Conservation (phyloP, 805 yeast species). For the Wickerhamomyces queroliae region DNA sequence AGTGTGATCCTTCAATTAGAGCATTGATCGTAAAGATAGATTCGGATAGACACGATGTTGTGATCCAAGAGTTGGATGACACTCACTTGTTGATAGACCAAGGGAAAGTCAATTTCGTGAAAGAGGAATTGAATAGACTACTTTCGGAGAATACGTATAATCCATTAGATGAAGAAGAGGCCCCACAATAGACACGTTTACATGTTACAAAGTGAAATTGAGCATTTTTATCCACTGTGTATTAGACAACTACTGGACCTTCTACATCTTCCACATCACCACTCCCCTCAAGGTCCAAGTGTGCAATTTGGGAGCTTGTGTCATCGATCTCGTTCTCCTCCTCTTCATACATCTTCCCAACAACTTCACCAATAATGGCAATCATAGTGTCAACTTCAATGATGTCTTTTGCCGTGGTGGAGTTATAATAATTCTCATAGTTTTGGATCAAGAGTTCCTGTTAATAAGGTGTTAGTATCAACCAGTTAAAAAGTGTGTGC, state of each 20-base stretch:
- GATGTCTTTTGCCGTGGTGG: slow-evolving; percentile 37
- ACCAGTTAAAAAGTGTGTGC: not conserved
- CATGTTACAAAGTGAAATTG: too few relatives aligned
- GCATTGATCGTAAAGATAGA: slow-evolving; percentile 85
- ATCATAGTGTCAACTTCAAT: slow-evolving; percentile 62
- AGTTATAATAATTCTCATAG: slow-evolving; percentile 49
- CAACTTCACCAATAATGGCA: slow-evolving; percentile 36
- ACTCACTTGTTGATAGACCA: slow-evolving; percentile 82
- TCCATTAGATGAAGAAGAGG: slow-evolving; percentile 69
- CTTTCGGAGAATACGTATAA: slow-evolving; percentile 81
- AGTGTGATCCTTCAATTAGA: slow-evolving; percentile 87
- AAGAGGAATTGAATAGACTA: slow-evolving; percentile 67
- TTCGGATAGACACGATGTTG: slow-evolving; percentile 65
- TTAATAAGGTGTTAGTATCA: slow-evolving; percentile 1
- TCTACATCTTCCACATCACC: slow-evolving; percentile 4
- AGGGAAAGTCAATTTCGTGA: slow-evolving; percentile 68
- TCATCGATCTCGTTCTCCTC: not conserved
- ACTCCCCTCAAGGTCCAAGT: not conserved
- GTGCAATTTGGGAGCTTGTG: not conserved
- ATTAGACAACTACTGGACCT: not conserved
- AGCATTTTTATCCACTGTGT: not conserved
- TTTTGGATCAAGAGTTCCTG: slow-evolving; percentile 46
- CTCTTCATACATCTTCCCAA: slow-evolving; percentile 24
- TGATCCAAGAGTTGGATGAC: slow-evolving; percentile 79
- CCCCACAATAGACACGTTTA: slow-evolving; percentile 6